Evolutionary conservation across 2,329 filamentous ascomycete species (phyloP).

Genomic region (Venturia aucupariae): DNA sequence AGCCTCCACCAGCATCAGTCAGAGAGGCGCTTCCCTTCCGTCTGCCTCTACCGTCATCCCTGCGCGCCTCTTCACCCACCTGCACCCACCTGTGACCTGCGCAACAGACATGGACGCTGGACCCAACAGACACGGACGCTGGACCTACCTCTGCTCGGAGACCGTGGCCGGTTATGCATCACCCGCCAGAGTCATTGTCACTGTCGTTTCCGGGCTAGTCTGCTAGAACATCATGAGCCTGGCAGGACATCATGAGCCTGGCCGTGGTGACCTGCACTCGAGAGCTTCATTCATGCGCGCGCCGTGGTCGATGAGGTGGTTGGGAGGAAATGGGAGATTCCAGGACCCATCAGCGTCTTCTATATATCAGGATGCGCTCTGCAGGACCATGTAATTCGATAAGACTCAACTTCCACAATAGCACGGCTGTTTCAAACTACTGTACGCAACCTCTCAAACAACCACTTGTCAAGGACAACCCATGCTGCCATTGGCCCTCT

Average conservation of each 20-base stretch:
- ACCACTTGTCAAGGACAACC: not conserved
- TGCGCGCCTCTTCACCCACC: not conserved
- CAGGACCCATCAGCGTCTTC: not conserved
- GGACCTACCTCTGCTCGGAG: not conserved
- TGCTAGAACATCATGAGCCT: not conserved
- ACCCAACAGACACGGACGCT: not conserved
- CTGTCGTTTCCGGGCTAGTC: not conserved
- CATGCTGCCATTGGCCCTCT: not conserved
- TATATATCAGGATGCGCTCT: conserved; percentile 2
- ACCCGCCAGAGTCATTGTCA: not conserved
- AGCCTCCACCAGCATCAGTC: not conserved
- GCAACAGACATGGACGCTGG: not conserved
- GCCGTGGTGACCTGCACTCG: not conserved
- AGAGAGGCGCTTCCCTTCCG: conserved; percentile 3
- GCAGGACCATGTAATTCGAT: not conserved
- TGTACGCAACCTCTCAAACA: not conserved
- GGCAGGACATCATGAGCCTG: not conserved
- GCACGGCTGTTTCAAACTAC: not conserved
- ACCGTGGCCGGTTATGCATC: conserved; percentile 1
- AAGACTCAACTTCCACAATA: not conserved
- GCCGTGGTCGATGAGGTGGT: not conserved
- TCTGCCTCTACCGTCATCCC: not conserved
- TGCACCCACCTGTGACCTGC: not conserved
- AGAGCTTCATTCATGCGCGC: not conserved
- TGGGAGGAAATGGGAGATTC: not conserved